Conservation (phyloP, 192 early-diverging fungal genomes). For the Thamnidium elegans region DNA sequence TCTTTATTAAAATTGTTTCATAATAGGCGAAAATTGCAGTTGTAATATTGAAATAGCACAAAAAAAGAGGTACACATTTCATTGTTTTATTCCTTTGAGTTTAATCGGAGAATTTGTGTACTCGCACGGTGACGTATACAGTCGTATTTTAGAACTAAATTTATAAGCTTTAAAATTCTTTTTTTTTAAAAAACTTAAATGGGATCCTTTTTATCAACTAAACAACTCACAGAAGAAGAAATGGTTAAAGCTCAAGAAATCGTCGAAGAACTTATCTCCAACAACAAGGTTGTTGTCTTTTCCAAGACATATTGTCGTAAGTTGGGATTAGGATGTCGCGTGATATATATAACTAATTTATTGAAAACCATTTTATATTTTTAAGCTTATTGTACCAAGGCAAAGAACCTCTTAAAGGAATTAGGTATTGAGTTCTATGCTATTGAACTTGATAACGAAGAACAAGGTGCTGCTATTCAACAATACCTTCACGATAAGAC, state of each 20-base stretch:
- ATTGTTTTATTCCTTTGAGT: too few relatives aligned
- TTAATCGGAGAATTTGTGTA: too few relatives aligned
- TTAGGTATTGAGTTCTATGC: slow-evolving; percentile 38
- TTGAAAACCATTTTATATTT: neutral
- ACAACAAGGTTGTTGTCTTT: slow-evolving; percentile 65
- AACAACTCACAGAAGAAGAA: slow-evolving; percentile 2
- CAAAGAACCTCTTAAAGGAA: slow-evolving; percentile 46
- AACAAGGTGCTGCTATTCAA: slow-evolving; percentile 57
- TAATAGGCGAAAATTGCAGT: too few relatives aligned
- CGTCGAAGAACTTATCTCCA: slow-evolving; percentile 46
- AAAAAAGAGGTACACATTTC: too few relatives aligned
- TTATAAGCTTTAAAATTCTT: too few relatives aligned
- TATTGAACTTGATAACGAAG: slow-evolving; percentile 57
- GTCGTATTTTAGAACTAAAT: too few relatives aligned
- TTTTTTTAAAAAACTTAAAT: neutral
- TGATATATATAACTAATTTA: neutral
- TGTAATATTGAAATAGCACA: too few relatives aligned
- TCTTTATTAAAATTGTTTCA: too few relatives aligned
- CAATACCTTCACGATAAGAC: slow-evolving; percentile 51
- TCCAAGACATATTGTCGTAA: slow-evolving; percentile 70
- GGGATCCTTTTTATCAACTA: neutral
- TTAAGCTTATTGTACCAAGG: slow-evolving; percentile 54
- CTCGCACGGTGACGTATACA: too few relatives aligned
- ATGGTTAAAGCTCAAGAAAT: slow-evolving; percentile 33
- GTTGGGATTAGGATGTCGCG: neutral